These are phyloP conservation scores for Chlorociboria aeruginascens DNA, from an alignment of 495 filamentous ascomycete species.

Conservation along the genomic window DNA sequence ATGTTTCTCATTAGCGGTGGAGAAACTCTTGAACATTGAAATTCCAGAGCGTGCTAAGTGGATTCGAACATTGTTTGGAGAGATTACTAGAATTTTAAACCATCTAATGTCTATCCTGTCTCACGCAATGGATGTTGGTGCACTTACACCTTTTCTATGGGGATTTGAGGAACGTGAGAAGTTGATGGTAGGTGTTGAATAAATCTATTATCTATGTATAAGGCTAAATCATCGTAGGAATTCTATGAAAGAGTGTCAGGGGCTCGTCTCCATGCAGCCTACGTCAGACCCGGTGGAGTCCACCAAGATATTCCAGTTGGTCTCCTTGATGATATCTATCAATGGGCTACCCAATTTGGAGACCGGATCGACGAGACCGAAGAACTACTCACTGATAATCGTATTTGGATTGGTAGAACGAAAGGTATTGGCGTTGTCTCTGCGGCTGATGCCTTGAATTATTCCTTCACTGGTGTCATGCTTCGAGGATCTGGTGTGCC, in stretches of 20 bases:
- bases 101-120: constrained; percentile 97
- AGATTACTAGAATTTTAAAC: constrained; percentile 91
- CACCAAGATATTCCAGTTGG: constrained; percentile 90
- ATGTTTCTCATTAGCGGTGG: constrained; percentile 86
- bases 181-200: constrained; percentile 64
- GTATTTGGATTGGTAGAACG: constrained; percentile 94
- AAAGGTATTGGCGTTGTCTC: constrained; percentile 84
- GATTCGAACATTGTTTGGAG: constrained; percentile 92
- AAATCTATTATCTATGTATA: constrained; percentile 4
- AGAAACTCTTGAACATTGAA: constrained; percentile 97
- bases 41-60: constrained; percentile 93
- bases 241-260: constrained; percentile 99
- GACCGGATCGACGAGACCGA: constrained; percentile 99
- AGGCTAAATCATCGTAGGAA: constrained; percentile 50
- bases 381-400: constrained; percentile 97
- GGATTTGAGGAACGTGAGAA: constrained; percentile 99
- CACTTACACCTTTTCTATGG: constrained; percentile 97
- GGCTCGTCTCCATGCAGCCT: constrained; percentile 94
- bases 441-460: constrained; percentile 87
- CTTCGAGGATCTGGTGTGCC: constrained; percentile 93
- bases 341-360: constrained; percentile 99
- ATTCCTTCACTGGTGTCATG: constrained; percentile 95
- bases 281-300: constrained; percentile 95
- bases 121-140: constrained; percentile 99
- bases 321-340: constrained; percentile 97